Conservation (phyloP, 2,329 filamentous ascomycete species). For the Dichotomopilus funicola region DNA sequence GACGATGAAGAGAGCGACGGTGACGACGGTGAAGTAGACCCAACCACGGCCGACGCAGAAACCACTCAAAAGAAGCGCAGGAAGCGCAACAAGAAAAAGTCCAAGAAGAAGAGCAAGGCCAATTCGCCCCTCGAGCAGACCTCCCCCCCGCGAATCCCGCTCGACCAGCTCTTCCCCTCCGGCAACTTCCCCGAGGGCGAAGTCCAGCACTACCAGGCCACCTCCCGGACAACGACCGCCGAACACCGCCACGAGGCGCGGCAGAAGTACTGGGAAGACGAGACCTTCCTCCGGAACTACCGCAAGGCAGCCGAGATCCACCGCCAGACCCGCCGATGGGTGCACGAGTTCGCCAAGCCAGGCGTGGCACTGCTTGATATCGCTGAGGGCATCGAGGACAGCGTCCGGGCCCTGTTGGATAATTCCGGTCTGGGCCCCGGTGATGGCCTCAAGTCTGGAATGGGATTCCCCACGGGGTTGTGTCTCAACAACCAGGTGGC, state of each 20-base stretch:
- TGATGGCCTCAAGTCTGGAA: conserved; percentile 66
- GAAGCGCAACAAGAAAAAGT: conserved; percentile 11
- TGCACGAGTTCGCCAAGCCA: conserved; percentile 70
- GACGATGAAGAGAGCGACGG: conserved; percentile 5
- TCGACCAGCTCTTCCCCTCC: conserved; percentile 7
- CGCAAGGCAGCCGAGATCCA: conserved; percentile 74
- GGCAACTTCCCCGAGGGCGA: conserved; percentile 10
- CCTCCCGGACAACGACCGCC: conserved; percentile 8
- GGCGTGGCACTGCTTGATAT: conserved; percentile 71
- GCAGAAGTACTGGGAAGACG: conserved; percentile 34
- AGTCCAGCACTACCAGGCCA: conserved; percentile 4
- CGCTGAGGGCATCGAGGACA: conserved; percentile 73
- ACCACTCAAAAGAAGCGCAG: conserved; percentile 8
- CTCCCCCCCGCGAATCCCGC: conserved; percentile 6
- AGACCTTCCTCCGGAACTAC: conserved; percentile 63
- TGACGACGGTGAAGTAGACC: conserved; percentile 6
- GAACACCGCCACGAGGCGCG: conserved; percentile 6
- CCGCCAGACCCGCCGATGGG: conserved; percentile 74
- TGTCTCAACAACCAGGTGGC: conserved; percentile 78
- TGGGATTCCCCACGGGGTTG: conserved; percentile 77
- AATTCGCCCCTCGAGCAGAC: conserved; percentile 1
- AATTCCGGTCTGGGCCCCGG: conserved; percentile 70
- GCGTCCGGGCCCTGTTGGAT: conserved; percentile 66
- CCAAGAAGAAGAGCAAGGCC: conserved; percentile 14
- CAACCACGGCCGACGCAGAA: neutral